These are phyloP conservation scores for Dryadomyces quercus-mongolicae DNA, from an alignment of 2,329 filamentous ascomycete species.

Conservation along the genomic window DNA sequence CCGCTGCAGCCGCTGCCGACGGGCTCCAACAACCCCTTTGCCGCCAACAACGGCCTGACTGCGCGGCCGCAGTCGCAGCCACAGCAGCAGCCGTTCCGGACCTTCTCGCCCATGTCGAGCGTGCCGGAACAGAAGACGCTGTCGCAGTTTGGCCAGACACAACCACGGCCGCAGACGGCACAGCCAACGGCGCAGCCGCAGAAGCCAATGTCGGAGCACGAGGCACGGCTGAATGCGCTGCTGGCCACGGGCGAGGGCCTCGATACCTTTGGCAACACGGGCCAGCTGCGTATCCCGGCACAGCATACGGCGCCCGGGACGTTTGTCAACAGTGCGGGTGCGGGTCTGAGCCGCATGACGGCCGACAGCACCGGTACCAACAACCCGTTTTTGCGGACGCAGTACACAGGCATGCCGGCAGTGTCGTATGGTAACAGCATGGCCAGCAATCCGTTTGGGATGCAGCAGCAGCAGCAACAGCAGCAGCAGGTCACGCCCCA, in stretches of 20 bases:
- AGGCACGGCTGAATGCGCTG: conserved; percentile 72
- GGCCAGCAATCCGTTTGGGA: conserved; percentile 45
- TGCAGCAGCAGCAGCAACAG: conserved; percentile 39
- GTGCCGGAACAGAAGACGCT: conserved; percentile 78
- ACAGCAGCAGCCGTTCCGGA: conserved; percentile 39
- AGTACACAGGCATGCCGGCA: conserved; percentile 67
- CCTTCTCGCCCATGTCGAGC: conserved; percentile 59
- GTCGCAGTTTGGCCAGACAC: conserved; percentile 32
- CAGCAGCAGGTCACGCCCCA: conserved; percentile 31
- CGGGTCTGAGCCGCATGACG: conserved; percentile 59
- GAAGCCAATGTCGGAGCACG: conserved; percentile 48
- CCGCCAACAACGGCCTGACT: conserved; percentile 26
- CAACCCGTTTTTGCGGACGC: conserved; percentile 78
- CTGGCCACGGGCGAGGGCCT: conserved; percentile 81
- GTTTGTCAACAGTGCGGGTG: conserved; percentile 90
- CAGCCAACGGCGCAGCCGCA: conserved; percentile 36
- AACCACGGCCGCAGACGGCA: conserved; percentile 21
- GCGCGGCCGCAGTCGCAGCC: not conserved
- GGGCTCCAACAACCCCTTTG: conserved; percentile 97
- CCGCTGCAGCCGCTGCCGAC: conserved; percentile 66
- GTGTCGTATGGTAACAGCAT: conserved; percentile 43
- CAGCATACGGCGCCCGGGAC: conserved; percentile 94
- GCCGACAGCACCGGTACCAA: conserved; percentile 61
- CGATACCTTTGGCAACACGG: conserved; percentile 97
- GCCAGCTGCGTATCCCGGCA: conserved; percentile 84